A percentile compares a stretch with the other conserved stretches of the same genome.
Evolutionary conservation across 73 alveolate genomes (phyloP).

Genomic region (Symbiodinium pilosum): DNA sequence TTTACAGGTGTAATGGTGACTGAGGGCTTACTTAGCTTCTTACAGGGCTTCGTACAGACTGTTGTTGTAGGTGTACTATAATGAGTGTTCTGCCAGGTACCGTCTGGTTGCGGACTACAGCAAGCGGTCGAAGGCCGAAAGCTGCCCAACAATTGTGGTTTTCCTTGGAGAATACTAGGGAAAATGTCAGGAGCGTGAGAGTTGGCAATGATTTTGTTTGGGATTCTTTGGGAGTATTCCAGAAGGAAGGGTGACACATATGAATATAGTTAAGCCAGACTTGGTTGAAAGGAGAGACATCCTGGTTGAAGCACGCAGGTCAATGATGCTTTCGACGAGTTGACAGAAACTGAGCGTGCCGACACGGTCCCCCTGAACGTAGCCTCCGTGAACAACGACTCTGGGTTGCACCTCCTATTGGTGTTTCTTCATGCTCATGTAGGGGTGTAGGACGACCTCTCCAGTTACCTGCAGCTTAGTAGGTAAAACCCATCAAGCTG

Average conservation of each 20-base stretch:
- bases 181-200: neutral
- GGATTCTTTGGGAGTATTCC: neutral
- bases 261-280: neutral
- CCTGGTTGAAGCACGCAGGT: neutral
- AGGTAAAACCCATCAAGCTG: too few relatives aligned
- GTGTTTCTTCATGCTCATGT: too few relatives aligned
- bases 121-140: too few relatives aligned
- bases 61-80: too few relatives aligned
- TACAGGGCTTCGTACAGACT: too few relatives aligned
- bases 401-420: neutral
- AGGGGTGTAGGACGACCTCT: too few relatives aligned
- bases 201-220: too few relatives aligned
- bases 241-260: neutral
- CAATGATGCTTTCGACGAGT: constrained; percentile 64
- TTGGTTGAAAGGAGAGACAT: neutral
- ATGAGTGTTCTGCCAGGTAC: constrained; percentile 60
- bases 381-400: constrained; percentile 49
- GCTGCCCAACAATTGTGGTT: too few relatives aligned
- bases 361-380: neutral
- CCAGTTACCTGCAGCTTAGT: too few relatives aligned
- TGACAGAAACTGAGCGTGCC: constrained; percentile 44
- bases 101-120: constrained; percentile 84
- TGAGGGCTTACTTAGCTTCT: too few relatives aligned
- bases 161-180: too few relatives aligned
- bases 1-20: too few relatives aligned